Base-by-base conservation (phyloP, 352 stramenopile species). In the Phytophthora melonis region DNA sequence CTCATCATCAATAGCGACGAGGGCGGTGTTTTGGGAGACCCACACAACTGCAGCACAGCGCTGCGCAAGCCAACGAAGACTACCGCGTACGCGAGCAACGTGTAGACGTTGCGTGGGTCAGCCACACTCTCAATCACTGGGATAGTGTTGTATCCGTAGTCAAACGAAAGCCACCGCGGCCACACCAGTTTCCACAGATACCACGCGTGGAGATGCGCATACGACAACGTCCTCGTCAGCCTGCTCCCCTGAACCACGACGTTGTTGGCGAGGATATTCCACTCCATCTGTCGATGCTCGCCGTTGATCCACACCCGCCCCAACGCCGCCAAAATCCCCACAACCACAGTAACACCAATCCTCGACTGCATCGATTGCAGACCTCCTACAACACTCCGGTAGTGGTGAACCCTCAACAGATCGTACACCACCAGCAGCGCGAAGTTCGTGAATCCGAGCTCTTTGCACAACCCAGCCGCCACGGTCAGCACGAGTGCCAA, bases 121-220 rank as follows among this genome's bases (percentile, higher is more conserved):
- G 30, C 52, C 4, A 93, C 19, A 25, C 41, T 68, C 18, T 78
- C 71, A 52, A 98, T 84, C 36, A 95, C 72, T 2, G 87, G 82
- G 11, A 98, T 88, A 10, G 90, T 96, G 43, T 91, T 89, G 64
- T 93, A 98, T 18, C 94, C 95, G 55, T 98, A 98, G 82, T 98
- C 93, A 52, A 97, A 98, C 62, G 80, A 91, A 5, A 98, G 78
- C 71, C 80, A 86, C 14, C 81, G 80, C 16, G 95, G 94, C 90
- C 89, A 97, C 21, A 97, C 34, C 5, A 98, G 78, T 56, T 98
- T 97, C 80, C 79, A 94, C 27, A 94, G 56, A 66, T 98, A 98
- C 75, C 92, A 89, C 3, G 81, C 87, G 58, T 98, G 92, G 7
- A 96, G 80, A 68, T 98, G 85, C 1, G 88, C 84, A 70, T 97